phyloP scores from a whole-genome alignment of 352 stramenopile genomes.

The Pythium periplocum region DNA sequence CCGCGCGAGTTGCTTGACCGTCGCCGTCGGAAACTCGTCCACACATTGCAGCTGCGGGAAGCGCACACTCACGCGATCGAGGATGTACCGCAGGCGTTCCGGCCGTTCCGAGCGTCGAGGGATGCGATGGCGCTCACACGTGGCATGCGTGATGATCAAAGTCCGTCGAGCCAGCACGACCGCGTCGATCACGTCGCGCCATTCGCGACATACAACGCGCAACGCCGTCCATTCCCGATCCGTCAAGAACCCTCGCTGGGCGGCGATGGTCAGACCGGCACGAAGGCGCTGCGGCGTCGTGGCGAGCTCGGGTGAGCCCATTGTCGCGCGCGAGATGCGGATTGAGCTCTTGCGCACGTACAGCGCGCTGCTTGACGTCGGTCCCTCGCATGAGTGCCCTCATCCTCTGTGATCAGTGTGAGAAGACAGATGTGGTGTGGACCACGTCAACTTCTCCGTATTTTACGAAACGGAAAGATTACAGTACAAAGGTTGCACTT shows the following conservation, averaged over 20 bases:
- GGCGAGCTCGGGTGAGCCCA: too few relatives aligned
- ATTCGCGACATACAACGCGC: constrained; percentile 21
- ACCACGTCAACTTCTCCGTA: too few relatives aligned
- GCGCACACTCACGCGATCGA: constrained; percentile 22
- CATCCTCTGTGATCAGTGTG: too few relatives aligned
- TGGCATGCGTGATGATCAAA: constrained; percentile 40
- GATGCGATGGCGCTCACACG: constrained; percentile 43
- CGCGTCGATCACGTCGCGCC: constrained; percentile 19
- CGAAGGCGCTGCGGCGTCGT: too few relatives aligned
- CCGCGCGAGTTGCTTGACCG: constrained; percentile 39
- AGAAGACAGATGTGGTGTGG: too few relatives aligned
- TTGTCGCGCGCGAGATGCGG: too few relatives aligned
- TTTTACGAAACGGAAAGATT: too few relatives aligned
- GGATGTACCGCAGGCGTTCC: constrained; percentile 42
- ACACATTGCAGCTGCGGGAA: constrained; percentile 31
- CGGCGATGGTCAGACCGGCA: too few relatives aligned
- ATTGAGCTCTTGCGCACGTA: too few relatives aligned
- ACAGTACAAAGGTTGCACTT: too few relatives aligned
- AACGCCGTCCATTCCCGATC: not conserved
- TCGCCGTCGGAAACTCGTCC: constrained; percentile 25
- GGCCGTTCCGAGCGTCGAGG: constrained; percentile 39
- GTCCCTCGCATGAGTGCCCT: too few relatives aligned
- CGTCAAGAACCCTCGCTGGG: constrained; percentile 3
- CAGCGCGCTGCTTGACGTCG: too few relatives aligned
- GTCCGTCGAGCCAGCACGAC: constrained; percentile 24